phyloP scores from a whole-genome alignment of 208 protist species.

The Crithidia sp. region DNA sequence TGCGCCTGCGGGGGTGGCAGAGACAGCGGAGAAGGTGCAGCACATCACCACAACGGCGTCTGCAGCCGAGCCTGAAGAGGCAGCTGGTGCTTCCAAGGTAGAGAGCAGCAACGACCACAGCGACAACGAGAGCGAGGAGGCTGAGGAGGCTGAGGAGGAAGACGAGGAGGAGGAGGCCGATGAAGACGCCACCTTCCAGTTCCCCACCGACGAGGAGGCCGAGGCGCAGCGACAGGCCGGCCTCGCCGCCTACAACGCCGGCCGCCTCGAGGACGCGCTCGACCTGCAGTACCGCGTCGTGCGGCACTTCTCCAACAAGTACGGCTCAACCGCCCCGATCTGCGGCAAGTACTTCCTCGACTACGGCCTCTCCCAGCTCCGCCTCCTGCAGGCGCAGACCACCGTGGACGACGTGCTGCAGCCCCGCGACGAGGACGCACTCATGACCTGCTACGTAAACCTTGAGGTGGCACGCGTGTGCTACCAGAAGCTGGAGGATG shows the following conservation, averaged over 20 bases:
- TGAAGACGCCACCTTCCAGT: slow-evolving; percentile 49
- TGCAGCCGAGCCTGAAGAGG: slow-evolving; percentile 4
- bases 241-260: slow-evolving; percentile 71
- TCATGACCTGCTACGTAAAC: slow-evolving; percentile 89
- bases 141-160: slow-evolving; percentile 29
- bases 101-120: slow-evolving; percentile 8
- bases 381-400: slow-evolving; percentile 65
- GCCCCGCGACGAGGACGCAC: slow-evolving; percentile 71
- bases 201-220: slow-evolving; percentile 66
- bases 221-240: slow-evolving; percentile 50
- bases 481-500: slow-evolving; percentile 72
- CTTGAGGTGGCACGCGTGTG: slow-evolving; percentile 82
- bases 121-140: slow-evolving; percentile 27
- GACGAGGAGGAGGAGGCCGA: slow-evolving; percentile 41
- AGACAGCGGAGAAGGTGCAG: slow-evolving; percentile 6
- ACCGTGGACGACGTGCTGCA: slow-evolving; percentile 69
- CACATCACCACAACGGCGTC: neutral
- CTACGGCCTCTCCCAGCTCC: slow-evolving; percentile 89
- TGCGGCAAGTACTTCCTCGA: slow-evolving; percentile 87
- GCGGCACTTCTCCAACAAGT: slow-evolving; percentile 78
- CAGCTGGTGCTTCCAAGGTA: neutral
- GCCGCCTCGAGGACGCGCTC: slow-evolving; percentile 68
- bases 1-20: neutral
- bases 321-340: slow-evolving; percentile 57
- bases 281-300: slow-evolving; percentile 81